Evolutionary conservation across 1,284 basidiomycete genomes (phyloP).

Genomic region (Leucoagaricus sp.): DNA sequence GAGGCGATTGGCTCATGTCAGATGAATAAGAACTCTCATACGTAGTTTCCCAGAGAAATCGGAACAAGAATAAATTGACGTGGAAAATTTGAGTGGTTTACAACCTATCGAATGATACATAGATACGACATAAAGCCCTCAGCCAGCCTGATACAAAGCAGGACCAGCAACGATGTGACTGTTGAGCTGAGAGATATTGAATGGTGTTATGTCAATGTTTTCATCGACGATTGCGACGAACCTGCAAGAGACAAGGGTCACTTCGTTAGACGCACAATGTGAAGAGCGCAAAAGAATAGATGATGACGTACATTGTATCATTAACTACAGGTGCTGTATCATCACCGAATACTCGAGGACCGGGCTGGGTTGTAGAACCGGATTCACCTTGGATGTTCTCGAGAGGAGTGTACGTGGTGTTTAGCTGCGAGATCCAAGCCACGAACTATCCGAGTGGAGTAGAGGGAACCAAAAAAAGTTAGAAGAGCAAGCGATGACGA

Average conservation of each 20-base stretch:
- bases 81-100: too few species aligned
- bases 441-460: constrained; percentile 24
- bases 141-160: constrained; percentile 50
- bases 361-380: constrained; percentile 52
- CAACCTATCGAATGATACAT: too few species aligned
- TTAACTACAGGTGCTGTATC: constrained; percentile 41
- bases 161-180: constrained; percentile 60
- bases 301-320: constrained; percentile 48
- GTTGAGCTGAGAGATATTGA: constrained; percentile 61
- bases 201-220: constrained; percentile 57
- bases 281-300: background rate
- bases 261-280: background rate
- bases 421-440: constrained; percentile 64
- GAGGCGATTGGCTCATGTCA: too few species aligned
- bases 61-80: too few species aligned
- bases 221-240: constrained; percentile 59
- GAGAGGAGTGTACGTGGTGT: constrained; percentile 62
- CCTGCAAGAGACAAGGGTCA: constrained; percentile 20
- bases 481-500: background rate
- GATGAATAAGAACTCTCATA: too few species aligned
- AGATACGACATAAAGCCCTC: constrained; percentile 16
- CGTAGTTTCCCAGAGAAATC: too few species aligned
- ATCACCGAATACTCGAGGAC: constrained; percentile 43
- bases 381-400: constrained; percentile 43
- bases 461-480: background rate